Base-by-base conservation (phyloP, 495 filamentous ascomycete genomes). In the Haplographium delicatum region DNA sequence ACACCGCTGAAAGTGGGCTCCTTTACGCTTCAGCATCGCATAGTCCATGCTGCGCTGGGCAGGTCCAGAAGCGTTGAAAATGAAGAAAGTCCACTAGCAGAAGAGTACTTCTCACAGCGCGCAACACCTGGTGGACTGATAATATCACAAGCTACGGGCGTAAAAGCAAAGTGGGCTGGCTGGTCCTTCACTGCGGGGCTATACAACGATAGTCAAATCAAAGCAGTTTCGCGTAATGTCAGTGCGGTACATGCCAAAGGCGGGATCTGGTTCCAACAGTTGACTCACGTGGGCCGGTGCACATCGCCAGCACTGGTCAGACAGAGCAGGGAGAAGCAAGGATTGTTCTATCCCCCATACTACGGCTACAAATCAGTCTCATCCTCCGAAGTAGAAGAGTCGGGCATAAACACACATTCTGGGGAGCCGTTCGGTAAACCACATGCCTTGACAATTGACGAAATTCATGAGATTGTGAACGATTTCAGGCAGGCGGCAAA, bases 91-190 rank as follows among this genome's bases (percentile, higher is more conserved):
- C 64, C 71, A 15, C 59, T 75, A 25, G 68, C 71, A 18, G 47
- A 53, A 4, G 67, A 74, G 40, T 83, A 85, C 69, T 85, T 84
- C 67, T 43, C 50, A 10, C 80, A 85, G 53, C 74, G 82, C 27
- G 71, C 71, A 25, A 62, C 70, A 15, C 71, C 75, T 0, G 79
- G 79, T 22, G 79, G 75, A 18, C 71, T 84, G 4, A 54, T 83
- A 41, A 75, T 86, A 53, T 73, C 72, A 18, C 83, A 89, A 65
- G 83, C 69, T 1, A 79, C 81, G n/a, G 69, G 79, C 50, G 78
- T 87, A 58, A 70, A 79, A 7, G 61, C 73, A 4, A 56, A 61
- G 34, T 72, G 76, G 20, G 53, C 61, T 45, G 74, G 78, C 34
- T 78, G 68, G 61, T 37, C 60, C 37, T 77, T 83, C 61, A 70